phyloP scores from a whole-genome alignment of 257 asterid species.

The Solanum chmielewskii region DNA sequence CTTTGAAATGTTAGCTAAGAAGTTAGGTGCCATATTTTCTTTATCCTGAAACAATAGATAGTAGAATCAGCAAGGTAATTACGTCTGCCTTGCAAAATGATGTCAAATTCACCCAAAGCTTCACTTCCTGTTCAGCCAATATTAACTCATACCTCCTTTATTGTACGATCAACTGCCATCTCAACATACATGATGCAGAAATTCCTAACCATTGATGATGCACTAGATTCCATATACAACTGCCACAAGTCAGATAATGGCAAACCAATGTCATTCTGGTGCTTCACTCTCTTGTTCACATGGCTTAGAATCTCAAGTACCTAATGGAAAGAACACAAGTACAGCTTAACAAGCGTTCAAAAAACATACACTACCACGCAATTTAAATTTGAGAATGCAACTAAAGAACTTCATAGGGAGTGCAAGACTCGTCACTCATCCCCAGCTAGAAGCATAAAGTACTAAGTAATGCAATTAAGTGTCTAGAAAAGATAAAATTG shows the following conservation, averaged over 20 bases:
- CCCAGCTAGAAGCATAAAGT: neutral
- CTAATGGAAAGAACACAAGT: conserved; percentile 12
- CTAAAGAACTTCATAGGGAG: neutral
- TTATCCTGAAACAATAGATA: conserved; percentile 48
- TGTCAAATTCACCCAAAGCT: neutral
- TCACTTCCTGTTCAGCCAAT: neutral
- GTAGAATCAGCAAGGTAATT: neutral
- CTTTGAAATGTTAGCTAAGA: conserved; percentile 56
- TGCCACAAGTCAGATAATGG: conserved; percentile 76
- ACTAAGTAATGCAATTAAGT: neutral
- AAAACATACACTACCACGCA: neutral
- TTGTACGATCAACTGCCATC: conserved; percentile 83
- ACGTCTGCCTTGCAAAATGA: neutral
- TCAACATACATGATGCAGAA: conserved; percentile 85
- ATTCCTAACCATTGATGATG: conserved; percentile 75
- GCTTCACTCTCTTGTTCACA: conserved; percentile 89
- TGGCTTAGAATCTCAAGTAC: conserved; percentile 87
- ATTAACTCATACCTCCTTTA: conserved; percentile 46
- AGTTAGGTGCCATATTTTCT: conserved; percentile 53
- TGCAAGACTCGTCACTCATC: neutral
- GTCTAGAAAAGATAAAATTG: neutral
- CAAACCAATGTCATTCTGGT: conserved; percentile 59
- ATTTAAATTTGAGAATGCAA: neutral
- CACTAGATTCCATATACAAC: conserved; percentile 56
- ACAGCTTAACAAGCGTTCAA: neutral